Conservation (phyloP, 2,329 filamentous ascomycete genomes). For the Ilyonectria sp. region DNA sequence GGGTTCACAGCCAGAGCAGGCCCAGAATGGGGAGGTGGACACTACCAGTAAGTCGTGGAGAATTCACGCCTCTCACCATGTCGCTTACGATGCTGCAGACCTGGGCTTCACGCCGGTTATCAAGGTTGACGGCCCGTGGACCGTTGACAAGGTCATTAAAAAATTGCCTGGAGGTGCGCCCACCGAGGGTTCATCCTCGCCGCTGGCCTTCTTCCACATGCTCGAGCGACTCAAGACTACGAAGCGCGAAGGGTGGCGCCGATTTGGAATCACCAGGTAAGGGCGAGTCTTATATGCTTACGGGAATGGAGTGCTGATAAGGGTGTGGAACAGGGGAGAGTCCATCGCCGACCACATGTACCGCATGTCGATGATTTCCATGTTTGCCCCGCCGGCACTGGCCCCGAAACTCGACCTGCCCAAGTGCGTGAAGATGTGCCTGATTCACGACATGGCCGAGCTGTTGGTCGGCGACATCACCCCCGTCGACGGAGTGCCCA, state of each 20-base stretch:
- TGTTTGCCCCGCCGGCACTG: slow-evolving; percentile 87
- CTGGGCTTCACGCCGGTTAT: slow-evolving; percentile 55
- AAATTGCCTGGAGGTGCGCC: slow-evolving; percentile 71
- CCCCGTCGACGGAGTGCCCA: slow-evolving; percentile 87
- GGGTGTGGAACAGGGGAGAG: slow-evolving; percentile 74
- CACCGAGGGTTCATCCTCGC: slow-evolving; percentile 75
- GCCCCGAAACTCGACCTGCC: slow-evolving; percentile 80
- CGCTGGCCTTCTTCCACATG: slow-evolving; percentile 93
- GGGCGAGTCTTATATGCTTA: slow-evolving; percentile 12
- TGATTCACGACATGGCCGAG: slow-evolving; percentile 98
- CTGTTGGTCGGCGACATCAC: slow-evolving; percentile 96
- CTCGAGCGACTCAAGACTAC: slow-evolving; percentile 96
- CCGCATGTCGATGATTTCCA: slow-evolving; percentile 96
- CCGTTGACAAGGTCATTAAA: slow-evolving; percentile 74
- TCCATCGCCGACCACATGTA: slow-evolving; percentile 99
- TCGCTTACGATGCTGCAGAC: slow-evolving; percentile 40
- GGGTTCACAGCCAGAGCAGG: slow-evolving; percentile 49
- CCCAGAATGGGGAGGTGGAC: slow-evolving; percentile 38
- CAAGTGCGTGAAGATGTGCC: slow-evolving; percentile 93
- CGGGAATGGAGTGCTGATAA: slow-evolving; percentile 15
- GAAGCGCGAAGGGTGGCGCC: slow-evolving; percentile 94
- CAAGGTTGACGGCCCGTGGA: slow-evolving; percentile 66
- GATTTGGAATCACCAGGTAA: slow-evolving; percentile 81
- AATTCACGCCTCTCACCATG: not conserved
- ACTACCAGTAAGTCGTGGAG: slow-evolving; percentile 43